Base-by-base conservation (phyloP, 257 asterid species). In the Solanum tarijense region DNA sequence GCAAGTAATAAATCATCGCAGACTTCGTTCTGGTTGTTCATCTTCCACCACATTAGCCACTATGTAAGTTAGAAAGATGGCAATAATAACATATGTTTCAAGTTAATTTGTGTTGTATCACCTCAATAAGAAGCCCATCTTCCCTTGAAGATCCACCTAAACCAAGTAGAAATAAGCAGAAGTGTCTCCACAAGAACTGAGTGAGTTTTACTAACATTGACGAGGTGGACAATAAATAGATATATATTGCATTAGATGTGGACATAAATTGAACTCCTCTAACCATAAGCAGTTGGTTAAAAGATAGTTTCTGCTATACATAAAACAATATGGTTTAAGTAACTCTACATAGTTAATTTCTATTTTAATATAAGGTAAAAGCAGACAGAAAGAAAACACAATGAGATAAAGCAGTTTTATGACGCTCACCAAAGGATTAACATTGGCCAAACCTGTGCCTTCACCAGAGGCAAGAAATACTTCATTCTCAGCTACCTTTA, bases 391-490 rank as follows among this genome's bases (percentile, higher is more conserved):
- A 81, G 29, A 81, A 82, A 27, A 48, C 12, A 62, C 68, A 48
- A 46, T 27, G 14, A 82, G 41, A 81, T 52, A 81, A 81, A 46
- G 85, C 10, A 46, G 11, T 27, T 81, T 81, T 81, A 29, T 10
- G 41, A 81, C 25, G 18, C 85, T 82, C 69, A 96, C 99, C 98
- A 93, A 91, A 1, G 93, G 92, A 86, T 94, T 93, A 89, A 92
- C 52, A 90, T 95, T 93, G 31, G 89, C 86, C 86, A 94, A 95
- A 31, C 98, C 98, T 12, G 0, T 41, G 41, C 99, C 99, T 69
- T 87, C 94, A 85, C 98, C 99, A 1, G 95, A 90, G 13, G 98
- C 99, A n/a, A 96, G 89, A 90, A 96, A 93, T 12, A 96, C 84
- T 87, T 96, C 99, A 25, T 96, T 94, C 91, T 90, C 94, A 62